Percentiles rank a stretch among this genome's conserved stretches.
phyloP scores from a whole-genome alignment of 768 basidiomycete genomes.

The Russula griseocarnosa region DNA sequence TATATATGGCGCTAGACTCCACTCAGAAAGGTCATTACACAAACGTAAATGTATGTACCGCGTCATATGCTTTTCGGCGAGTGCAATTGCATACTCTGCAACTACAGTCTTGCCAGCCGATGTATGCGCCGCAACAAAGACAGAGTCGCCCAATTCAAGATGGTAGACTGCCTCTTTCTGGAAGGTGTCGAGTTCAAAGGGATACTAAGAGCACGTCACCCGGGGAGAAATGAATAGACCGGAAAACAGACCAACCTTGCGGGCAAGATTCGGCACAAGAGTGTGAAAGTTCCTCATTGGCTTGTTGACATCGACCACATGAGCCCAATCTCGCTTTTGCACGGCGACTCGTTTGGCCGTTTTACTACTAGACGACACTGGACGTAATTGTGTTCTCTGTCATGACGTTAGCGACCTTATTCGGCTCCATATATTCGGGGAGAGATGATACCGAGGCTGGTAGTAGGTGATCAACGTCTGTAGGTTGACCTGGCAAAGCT shows the following conservation, averaged over 20 bases:
- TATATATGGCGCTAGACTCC: constrained; percentile 82
- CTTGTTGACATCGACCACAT: constrained; percentile 90
- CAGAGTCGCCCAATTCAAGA: constrained; percentile 93
- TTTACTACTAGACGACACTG: constrained; percentile 43
- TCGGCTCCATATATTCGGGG: neutral
- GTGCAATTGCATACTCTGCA: constrained; percentile 96
- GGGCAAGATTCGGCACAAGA: constrained; percentile 95
- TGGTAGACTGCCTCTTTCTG: constrained; percentile 99
- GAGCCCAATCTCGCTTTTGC: constrained; percentile 95
- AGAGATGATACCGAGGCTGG: constrained; percentile 34
- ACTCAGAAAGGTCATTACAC: neutral
- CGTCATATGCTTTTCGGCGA: constrained; percentile 99
- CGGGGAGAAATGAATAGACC: neutral
- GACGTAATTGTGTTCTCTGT: constrained; percentile 58
- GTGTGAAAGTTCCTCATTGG: constrained; percentile 85
- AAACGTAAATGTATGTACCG: constrained; percentile 46
- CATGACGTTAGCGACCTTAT: constrained; percentile 22
- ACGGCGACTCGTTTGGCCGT: constrained; percentile 44
- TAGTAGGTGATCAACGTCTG: constrained; percentile 77
- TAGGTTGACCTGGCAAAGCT: constrained; percentile 20
- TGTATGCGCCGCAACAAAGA: constrained; percentile 99
- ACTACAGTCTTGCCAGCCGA: constrained; percentile 99
- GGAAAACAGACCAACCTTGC: constrained; percentile 51
- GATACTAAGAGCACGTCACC: constrained; percentile 56
- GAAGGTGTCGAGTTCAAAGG: constrained; percentile 98